Conservation (phyloP, 345 rosid genomes). For the Citrus cavaleriei region DNA sequence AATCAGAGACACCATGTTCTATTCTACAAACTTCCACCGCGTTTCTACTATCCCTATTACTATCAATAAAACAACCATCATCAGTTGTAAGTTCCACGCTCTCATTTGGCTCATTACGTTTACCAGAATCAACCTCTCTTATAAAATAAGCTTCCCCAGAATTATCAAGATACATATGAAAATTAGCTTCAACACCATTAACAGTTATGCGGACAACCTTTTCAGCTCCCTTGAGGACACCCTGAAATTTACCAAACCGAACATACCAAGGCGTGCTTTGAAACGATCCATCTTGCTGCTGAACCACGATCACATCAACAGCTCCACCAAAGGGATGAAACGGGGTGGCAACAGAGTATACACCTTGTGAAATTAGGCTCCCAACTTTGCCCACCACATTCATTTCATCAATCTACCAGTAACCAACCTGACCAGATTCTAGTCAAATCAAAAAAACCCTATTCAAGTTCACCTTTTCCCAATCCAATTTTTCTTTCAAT, state of each 20-base stretch:
- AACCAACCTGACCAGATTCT: conserved; percentile 7
- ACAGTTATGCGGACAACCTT: conserved; percentile 75
- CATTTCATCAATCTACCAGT: conserved; percentile 43
- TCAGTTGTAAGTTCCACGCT: conserved; percentile 10
- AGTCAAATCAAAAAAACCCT: conserved; percentile 7
- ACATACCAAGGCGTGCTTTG: conserved; percentile 93
- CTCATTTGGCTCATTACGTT: conserved; percentile 27
- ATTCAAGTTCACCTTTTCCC: background rate
- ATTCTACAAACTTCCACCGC: conserved; percentile 29
- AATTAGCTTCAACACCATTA: conserved; percentile 71
- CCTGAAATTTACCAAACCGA: conserved; percentile 92
- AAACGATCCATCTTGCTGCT: conserved; percentile 79
- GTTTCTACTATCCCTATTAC: conserved; percentile 20
- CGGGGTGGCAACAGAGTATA: conserved; percentile 88
- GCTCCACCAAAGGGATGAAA: conserved; percentile 98
- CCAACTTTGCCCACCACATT: conserved; percentile 88
- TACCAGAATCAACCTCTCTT: conserved; percentile 57
- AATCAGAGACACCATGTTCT: conserved; percentile 69
- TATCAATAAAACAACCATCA: conserved; percentile 14
- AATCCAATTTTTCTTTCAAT: background rate
- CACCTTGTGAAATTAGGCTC: conserved; percentile 79
- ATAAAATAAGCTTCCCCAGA: conserved; percentile 91
- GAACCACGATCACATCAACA: conserved; percentile 85
- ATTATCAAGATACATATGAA: conserved; percentile 89
- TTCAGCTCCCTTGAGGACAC: conserved; percentile 84